A percentile compares a stretch with the other conserved stretches of the same genome.
Conservation (phyloP, 371 early-diverging fungal species). For the Actinomortierella wolfii region DNA sequence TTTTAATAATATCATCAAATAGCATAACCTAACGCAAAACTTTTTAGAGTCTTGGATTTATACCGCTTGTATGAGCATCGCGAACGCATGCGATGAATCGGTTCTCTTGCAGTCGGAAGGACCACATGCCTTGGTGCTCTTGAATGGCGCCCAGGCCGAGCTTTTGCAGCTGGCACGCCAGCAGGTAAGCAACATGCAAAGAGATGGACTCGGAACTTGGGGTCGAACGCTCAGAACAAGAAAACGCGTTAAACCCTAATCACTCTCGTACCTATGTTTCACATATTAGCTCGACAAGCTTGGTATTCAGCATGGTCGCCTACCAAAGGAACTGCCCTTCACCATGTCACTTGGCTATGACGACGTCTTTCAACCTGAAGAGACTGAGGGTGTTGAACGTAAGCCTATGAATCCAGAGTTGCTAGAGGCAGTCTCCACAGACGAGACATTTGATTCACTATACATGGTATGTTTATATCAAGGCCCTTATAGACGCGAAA, state of each 20-base stretch:
- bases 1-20: constrained; percentile 1
- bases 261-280: neutral
- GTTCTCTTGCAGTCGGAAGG: constrained; percentile 51
- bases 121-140: constrained; percentile 51
- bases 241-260: neutral
- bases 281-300: constrained; percentile 74
- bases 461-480: constrained; percentile 62
- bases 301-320: constrained; percentile 61
- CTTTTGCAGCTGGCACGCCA: constrained; percentile 74
- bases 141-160: constrained; percentile 79
- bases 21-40: constrained; percentile 54
- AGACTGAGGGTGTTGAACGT: constrained; percentile 28
- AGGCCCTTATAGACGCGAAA: too few species aligned
- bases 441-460: constrained; percentile 73
- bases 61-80: constrained; percentile 76
- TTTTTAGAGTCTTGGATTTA: constrained; percentile 84
- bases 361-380: constrained; percentile 9
- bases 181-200: constrained; percentile 52
- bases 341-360: constrained; percentile 56
- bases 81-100: constrained; percentile 77
- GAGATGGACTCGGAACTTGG: neutral
- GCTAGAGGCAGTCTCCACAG: constrained; percentile 60
- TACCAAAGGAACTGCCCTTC: constrained; percentile 60
- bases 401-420: constrained; percentile 71
- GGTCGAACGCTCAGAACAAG: too few species aligned